Base-by-base conservation (phyloP, 805 yeast species). In the Wickerhamiella sorbophila region DNA sequence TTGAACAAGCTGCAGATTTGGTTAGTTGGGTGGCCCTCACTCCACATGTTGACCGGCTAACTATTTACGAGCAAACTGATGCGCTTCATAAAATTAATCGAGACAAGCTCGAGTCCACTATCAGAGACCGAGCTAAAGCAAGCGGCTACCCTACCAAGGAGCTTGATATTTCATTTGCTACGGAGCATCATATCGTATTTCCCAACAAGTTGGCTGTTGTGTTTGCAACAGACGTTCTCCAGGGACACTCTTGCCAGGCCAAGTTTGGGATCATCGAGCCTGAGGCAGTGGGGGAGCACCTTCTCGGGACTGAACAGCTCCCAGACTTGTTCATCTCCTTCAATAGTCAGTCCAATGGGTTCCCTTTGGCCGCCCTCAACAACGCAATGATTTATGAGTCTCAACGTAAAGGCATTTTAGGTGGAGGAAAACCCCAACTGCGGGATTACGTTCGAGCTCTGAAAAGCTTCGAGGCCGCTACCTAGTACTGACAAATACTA, bases 321-420 rank as follows among this genome's bases (percentile, higher is more conserved):
- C 43, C 44, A 9, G 47, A 44, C 19, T 15, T 44, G 38, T 41
- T 44, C 17, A 36, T 44, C 15, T 31, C 41, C 2, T 39, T 41
- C 18, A 36, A 38, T 12, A 39, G 44, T 5, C 6, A 29, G 12
- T 19, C 42, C 12, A 29, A 32, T 5, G 44, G 44, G n/a, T 44
- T 34, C 36, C 47, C 47, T 4, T 26, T 44, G 17, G 5, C 24
- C 19, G 36, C 39, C 1, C 39, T 44, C 17, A 16, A 12, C 15
- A 16, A 20, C 3, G 36, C 38, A 15, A 16, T 32, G 8, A 27
- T 40, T 4, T 44, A 40, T 17, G 19, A 36, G 6, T 44, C 47
- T 4, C 38, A 27, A 10, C 39, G 47, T n/a, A 39, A 44, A 6
- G 40, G 40, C 35, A 36, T 35, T 3, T 26, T 41, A 4, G 22